A percentile compares a stretch with the other conserved stretches of the same genome.
These are phyloP conservation scores for Leccinum variicolor DNA, from an alignment of 768 basidiomycete species.

Conservation along the genomic window DNA sequence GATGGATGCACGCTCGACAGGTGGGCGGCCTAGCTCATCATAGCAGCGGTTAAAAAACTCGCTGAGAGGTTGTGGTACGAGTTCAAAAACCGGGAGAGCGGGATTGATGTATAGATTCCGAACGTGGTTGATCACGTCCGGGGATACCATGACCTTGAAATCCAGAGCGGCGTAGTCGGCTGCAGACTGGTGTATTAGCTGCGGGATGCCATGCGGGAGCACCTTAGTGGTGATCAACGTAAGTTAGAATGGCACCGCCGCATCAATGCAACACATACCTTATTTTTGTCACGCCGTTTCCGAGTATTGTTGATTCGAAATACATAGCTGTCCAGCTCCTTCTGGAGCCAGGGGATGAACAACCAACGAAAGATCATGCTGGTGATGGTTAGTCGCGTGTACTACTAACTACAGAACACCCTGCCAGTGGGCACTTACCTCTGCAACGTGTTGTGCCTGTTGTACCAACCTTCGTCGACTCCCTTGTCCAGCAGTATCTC, in stretches of 20 bases:
- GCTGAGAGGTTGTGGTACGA: constrained; percentile 32
- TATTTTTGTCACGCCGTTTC: constrained; percentile 7
- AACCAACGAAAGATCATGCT: not conserved
- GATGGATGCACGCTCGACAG: not conserved
- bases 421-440: constrained; percentile 16
- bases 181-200: not conserved
- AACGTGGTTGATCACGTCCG: not conserved
- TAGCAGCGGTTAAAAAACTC: not conserved
- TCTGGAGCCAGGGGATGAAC: constrained; percentile 9
- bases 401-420: too few species aligned
- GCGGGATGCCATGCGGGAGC: not conserved
- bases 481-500: constrained; percentile 34
- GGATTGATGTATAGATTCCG: constrained; percentile 28
- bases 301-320: constrained; percentile 3
- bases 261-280: not conserved
- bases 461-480: constrained; percentile 27
- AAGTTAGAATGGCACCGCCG: not conserved
- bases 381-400: not conserved
- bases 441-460: constrained; percentile 23
- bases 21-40: not conserved
- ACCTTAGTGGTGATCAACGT: not conserved
- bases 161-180: not conserved
- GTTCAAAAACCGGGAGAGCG: constrained; percentile 34
- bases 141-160: not conserved
- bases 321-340: constrained; percentile 2